A percentile compares a stretch with the other conserved stretches of the same genome.
phyloP scores from a whole-genome alignment of 2,329 filamentous ascomycete species.

The Kalmusia sp. region DNA sequence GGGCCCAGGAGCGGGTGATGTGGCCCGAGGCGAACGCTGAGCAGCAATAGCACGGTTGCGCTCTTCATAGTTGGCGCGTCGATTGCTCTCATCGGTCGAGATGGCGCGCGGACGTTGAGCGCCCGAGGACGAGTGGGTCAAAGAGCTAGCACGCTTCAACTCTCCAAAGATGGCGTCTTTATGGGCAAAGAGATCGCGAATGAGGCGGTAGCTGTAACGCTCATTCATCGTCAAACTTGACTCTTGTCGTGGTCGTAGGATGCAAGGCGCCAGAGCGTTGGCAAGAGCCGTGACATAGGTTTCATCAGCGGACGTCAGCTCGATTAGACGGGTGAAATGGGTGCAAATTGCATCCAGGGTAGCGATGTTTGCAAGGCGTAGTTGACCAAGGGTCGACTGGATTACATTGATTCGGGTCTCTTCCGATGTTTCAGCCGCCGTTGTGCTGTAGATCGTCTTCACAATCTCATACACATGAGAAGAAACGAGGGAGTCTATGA shows the following conservation, averaged over 20 bases:
- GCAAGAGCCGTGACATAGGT: conserved; percentile 79
- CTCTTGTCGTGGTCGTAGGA: conserved; percentile 85
- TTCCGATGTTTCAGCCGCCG: conserved; percentile 71
- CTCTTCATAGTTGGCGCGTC: conserved; percentile 92
- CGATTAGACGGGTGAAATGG: conserved; percentile 95
- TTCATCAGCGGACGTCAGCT: conserved; percentile 95
- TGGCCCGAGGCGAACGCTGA: conserved; percentile 70
- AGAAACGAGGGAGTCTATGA: conserved; percentile 90
- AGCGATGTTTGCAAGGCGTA: conserved; percentile 95
- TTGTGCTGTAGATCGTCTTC: conserved; percentile 92
- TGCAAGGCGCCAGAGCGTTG: conserved; percentile 78
- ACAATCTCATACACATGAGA: conserved; percentile 99
- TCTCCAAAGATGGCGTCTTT: conserved; percentile 96
- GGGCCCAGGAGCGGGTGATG: conserved; percentile 72
- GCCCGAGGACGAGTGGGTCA: conserved; percentile 66
- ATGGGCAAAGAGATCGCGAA: conserved; percentile 90
- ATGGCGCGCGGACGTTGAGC: conserved; percentile 79
- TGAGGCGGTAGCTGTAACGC: conserved; percentile 86
- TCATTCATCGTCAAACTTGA: conserved; percentile 95
- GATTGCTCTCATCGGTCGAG: conserved; percentile 94
- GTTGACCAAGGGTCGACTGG: conserved; percentile 92
- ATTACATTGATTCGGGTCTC: conserved; percentile 85
- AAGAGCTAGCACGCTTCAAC: conserved; percentile 84
- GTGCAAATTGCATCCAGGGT: conserved; percentile 98
- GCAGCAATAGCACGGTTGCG: conserved; percentile 79